Base-by-base conservation (phyloP, 345 rosid genomes). In the Clarkia xantiana region DNA sequence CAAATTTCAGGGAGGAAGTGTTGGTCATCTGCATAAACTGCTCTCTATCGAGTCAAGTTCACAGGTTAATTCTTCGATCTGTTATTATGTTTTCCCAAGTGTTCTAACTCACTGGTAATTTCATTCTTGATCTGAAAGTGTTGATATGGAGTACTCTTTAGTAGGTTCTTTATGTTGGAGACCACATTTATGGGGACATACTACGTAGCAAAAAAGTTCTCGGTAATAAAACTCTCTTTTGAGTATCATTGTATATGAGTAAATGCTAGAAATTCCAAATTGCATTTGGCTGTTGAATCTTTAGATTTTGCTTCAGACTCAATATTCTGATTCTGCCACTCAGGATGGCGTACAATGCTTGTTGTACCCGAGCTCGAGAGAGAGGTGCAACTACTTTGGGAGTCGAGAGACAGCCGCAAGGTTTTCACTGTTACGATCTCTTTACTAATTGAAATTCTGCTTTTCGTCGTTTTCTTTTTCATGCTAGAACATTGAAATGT, bases 261-360 rank as follows among this genome's bases (percentile, higher is more conserved):
- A 29, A 29, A 7, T 7, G 9, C 6, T 29, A 29, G 36, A 29
- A 29, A 29, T 29, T 29, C 36, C 36, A 29, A 29, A 29, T 29
- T 29, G 9, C 36, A 29, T 29, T 10, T 29, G 4, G 36, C 36
- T 29, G 36, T 29, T 29, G 36, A 29, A 29, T 29, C 36, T 29
- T 29, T 7, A 29, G 36, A 3, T 29, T 29, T 29, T 29, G 1
- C 4, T 4, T 29, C 36, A 29, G 9, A 29, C 36, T 29, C 36
- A 29, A 5, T 5, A 29, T 29, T 29, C 36, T 29, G 36, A 29
- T 7, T 29, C 8, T 29, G 36, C 5, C 25, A 5, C 5, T 29
- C 70, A 91, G 98, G 96, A 11, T 91, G 98, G 94, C 85, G 96
- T 56, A 91, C 98, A 10, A 86, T 86, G 98, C 94, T 91, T 54